Evolutionary conservation across 2,329 filamentous ascomycete genomes (phyloP), one percentile per base, ranked within the genome.

Genomic region (Phaeosphaeria sp.): DNA sequence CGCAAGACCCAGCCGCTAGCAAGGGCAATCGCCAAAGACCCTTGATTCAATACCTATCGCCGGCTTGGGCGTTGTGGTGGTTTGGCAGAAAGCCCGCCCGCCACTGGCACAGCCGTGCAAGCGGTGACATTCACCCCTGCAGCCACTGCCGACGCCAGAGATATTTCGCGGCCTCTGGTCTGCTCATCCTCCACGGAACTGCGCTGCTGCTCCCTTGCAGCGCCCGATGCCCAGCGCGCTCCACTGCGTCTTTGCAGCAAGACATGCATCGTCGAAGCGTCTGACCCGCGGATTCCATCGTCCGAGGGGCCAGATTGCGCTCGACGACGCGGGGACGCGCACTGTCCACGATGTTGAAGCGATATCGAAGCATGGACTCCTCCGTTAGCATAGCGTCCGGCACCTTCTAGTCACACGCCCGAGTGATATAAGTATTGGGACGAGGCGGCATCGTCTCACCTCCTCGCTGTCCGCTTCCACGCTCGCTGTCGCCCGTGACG

Each of bases 401-500:
- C 51, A 50, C 30, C 62, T 54, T 57, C 56, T 50, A 52, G 43
- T 53, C 57, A 62, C 61, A 54, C 55, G 56, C 66, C 55, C 30
- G 9, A 18, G 30, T 36, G 30, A 41, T 49, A 41, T 23, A 49
- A 33, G 27, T 22, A 41, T 27, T 33, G 27, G 27, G 30, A 13
- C 11, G 10, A 27, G 47, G 9, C 48, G 49, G 53, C 56, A 60
- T 57, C 59, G 55, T 63, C 52, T 5, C 13, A 18, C 30, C 18
- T 44, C 46, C n/a, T 15, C 36, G 10, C 21, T 30, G n/a, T 13
- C 27, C 43, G 25, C 27, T 21, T 59, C 64, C 68, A 68, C 73
- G 60, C 61, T 77, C 72, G 72, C 66, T 76, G 62, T 60, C 55
- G 54, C 63, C 56, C 46, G 58, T 61, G 59, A 60, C 46, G 20